Evolutionary conservation across 106 monocot genomes (phyloP), one percentile per base, ranked within the genome.

Genomic region (Dendrobium catenatum): DNA sequence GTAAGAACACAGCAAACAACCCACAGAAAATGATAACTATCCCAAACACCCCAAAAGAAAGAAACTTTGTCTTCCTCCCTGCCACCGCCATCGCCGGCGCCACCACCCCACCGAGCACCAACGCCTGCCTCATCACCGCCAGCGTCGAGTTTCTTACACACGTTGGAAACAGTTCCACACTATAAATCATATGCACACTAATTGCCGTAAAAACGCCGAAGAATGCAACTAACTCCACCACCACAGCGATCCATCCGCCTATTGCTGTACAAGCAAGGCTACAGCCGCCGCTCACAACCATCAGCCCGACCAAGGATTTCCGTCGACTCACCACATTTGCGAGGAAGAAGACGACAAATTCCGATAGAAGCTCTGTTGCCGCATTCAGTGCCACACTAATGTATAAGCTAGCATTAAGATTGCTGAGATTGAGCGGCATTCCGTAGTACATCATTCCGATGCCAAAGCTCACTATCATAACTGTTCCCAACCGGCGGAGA

Each of bases 101-200:
- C 31, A 85, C 20, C 49, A 48, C 55, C 0, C 75, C 84, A 1
- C 88, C 88, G 13, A 85, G n/a, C 26, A 83, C 80, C 13, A 83
- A 19, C 7, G 85, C 88, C 68, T 85, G 88, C 82, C 85, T 82
- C 75, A 81, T 80, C 77, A 83, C 73, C 11, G 66, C 48, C 6
- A 86, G 44, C 9, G 88, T 83, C 15, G 81, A 78, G 82, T 85
- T 85, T 58, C 88, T 61, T 20, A 88, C 83, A 40, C 83, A 78
- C 11, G 83, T 88, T 9, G 85, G 83, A 40, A 88, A 88, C 75
- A 88, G 66, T 83, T 88, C 87, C 27, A 73, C 70, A 55, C 70
- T 66, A 76, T 81, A 87, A 22, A 84, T 78, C 24, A 87, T 42
- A 6, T 81, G 0, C 2, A 84, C 22, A 26, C 73, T 72, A 54